Evolutionary conservation across 78 protist genomes (phyloP), one percentile per base, ranked within the genome.

Genomic region (Emiliania huxleyi): DNA sequence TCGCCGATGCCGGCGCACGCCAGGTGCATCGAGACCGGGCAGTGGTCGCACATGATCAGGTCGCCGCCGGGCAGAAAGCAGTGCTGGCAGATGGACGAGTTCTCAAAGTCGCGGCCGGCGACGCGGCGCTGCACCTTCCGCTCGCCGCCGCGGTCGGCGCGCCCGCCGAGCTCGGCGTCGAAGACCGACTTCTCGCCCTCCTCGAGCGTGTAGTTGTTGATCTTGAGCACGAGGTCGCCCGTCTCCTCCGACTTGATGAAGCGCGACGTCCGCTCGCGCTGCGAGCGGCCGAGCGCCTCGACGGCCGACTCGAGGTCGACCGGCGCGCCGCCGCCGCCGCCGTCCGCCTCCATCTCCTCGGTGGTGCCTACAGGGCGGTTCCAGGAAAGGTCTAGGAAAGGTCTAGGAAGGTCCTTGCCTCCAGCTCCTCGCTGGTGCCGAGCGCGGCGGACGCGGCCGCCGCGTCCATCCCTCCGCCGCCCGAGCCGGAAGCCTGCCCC

Each of bases 51-150:
- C 33, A 1, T 5, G 37, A 91, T 2, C 15, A 91, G 38, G 18
- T 69, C 69, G 22, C 93, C 93, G n/a, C 43, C 87, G n/a, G n/a
- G n/a, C n/a, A 44, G 44, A 85, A 85, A 91, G 84, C 93, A 91
- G 18, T 38, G 44, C 87, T 62, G 83, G 85, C 93, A 91, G 25
- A 29, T 25, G 3, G 81, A 23, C 71, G 5, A 25, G 85, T 91
- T 52, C 29, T 77, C 46, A 6, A 3, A 77, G 48, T 37, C 85
- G n/a, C 19, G 25, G 25, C 48, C 85, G 5, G 48, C 46, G n/a
- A 1, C 4, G 1, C 33, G 2, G 15, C 42, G 37, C 44, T 73
- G 43, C 2, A 1, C 42, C 33, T n/a, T 21, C 45, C 42, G 37
- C 42, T 8, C 42, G 48, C n/a, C n/a, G 18, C 3, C 44, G 2